phyloP scores from a whole-genome alignment of 306 rosid genomes.

The Prunus davidiana region DNA sequence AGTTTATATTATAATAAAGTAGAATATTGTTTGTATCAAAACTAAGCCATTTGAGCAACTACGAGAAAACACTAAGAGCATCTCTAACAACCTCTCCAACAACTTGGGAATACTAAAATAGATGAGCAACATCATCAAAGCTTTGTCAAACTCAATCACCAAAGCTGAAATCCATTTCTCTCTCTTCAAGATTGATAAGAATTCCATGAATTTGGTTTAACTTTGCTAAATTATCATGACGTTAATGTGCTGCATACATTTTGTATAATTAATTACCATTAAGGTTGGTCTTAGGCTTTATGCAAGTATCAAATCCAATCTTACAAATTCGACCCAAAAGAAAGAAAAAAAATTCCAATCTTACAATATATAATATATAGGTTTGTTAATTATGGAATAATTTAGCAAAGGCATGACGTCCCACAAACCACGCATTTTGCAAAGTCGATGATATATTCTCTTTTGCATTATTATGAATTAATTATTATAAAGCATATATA shows the following conservation, averaged over 20 bases:
- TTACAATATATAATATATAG: no score
- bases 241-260: not conserved
- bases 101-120: no score
- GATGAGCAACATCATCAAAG: no score
- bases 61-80: no score
- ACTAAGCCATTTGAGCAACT: no score
- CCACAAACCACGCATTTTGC: constrained; percentile 34
- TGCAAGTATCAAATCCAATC: constrained; percentile 16
- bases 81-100: no score
- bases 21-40: no score
- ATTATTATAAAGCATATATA: constrained; percentile 65
- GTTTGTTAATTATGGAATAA: not conserved
- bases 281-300: not conserved
- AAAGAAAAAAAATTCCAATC: not conserved
- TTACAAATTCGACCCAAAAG: no score
- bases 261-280: not conserved
- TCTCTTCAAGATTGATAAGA: not conserved
- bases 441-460: constrained; percentile 28
- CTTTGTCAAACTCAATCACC: no score
- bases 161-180: no score
- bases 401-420: constrained; percentile 32
- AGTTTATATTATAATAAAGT: no score
- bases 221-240: constrained; percentile 27
- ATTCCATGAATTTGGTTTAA: constrained; percentile 19
- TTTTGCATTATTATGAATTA: constrained; percentile 34